Base-by-base conservation (phyloP, 768 basidiomycete genomes). In the Boletus vermiculosoides region DNA sequence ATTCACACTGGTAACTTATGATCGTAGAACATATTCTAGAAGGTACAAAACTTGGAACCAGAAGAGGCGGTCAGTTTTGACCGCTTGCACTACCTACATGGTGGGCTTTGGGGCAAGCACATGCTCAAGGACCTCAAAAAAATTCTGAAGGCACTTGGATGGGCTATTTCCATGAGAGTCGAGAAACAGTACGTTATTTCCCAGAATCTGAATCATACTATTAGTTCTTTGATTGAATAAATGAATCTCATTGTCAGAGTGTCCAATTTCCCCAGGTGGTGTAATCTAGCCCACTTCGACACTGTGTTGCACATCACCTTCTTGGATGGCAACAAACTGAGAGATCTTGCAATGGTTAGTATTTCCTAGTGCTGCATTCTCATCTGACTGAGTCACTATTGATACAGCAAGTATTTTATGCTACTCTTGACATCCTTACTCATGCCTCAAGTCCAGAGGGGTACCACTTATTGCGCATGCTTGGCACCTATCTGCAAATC, bases 401-500 rank as follows among this genome's bases (percentile, higher is more conserved):
- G 5, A 25, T 11, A 13, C 20, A 42, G 41, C 56, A 56, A 46
- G 37, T 52, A 41, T 57, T 41, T 11, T 57, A 47, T 22, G 31
- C 28, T 2, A 8, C 8, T 1, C 28, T 57, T 8, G n/a, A 30
- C 2, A 6, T 57, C 22, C 37, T 57, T 12, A 57, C 36, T 13
- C 2, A 3, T 3, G 56, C 41, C 3, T 12, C 20, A 11, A 52
- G 52, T 47, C 41, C 50, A 4, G 46, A 53, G 6, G 73, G 69
- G 0, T 73, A 68, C 57, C 7, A 33, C 1, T 58, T 77, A 10
- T 59, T 77, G 1, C 41, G 61, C 12, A 58, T 71, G 13, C 52
- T 77, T 4, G 63, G 66, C 6, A 66, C 62, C 33, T 77, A 73
- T 49, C 45, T 73, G 1, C 63, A 69, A 28, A 54, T 76, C 3